Evolutionary conservation across 2,329 filamentous ascomycete species (phyloP).

Genomic region (Pyrenophora seminiperda): DNA sequence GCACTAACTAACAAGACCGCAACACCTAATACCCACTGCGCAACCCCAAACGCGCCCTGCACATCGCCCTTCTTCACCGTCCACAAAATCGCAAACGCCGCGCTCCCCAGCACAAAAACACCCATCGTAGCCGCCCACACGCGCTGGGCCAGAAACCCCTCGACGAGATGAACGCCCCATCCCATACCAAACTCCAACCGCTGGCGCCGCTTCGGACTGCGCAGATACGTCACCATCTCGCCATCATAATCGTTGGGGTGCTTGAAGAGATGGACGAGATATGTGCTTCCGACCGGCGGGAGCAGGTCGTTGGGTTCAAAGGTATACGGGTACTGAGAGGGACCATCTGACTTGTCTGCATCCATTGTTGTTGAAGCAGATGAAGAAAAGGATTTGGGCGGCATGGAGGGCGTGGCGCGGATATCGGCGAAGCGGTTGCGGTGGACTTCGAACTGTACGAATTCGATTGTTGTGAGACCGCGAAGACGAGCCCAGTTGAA

Average conservation of each 20-base stretch:
- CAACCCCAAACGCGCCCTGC: conserved; percentile 50
- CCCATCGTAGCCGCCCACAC: conserved; percentile 41
- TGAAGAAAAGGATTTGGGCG: conserved; percentile 25
- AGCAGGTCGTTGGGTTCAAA: conserved; percentile 48
- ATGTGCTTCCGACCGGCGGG: conserved; percentile 47
- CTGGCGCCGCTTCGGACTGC: conserved; percentile 42
- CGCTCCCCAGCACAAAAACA: conserved; percentile 40
- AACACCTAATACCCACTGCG: conserved; percentile 45
- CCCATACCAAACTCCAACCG: conserved; percentile 45
- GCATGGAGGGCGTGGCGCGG: conserved; percentile 46
- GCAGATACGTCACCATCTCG: conserved; percentile 46
- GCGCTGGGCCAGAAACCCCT: conserved; percentile 45
- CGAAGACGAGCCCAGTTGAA: conserved; percentile 40
- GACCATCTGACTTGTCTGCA: conserved; percentile 19
- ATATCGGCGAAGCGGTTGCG: conserved; percentile 50
- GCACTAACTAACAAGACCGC: conserved; percentile 42
- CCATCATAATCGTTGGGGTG: conserved; percentile 49
- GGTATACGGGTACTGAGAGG: conserved; percentile 39
- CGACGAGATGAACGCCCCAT: conserved; percentile 49
- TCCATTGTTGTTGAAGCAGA: conserved; percentile 9
- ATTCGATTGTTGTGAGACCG: conserved; percentile 46
- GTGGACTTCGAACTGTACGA: conserved; percentile 50
- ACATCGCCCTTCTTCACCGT: conserved; percentile 40
- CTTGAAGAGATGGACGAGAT: conserved; percentile 48
- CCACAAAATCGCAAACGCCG: conserved; percentile 46